phyloP scores from a whole-genome alignment of 768 basidiomycete genomes.

The Amanita muscaria region DNA sequence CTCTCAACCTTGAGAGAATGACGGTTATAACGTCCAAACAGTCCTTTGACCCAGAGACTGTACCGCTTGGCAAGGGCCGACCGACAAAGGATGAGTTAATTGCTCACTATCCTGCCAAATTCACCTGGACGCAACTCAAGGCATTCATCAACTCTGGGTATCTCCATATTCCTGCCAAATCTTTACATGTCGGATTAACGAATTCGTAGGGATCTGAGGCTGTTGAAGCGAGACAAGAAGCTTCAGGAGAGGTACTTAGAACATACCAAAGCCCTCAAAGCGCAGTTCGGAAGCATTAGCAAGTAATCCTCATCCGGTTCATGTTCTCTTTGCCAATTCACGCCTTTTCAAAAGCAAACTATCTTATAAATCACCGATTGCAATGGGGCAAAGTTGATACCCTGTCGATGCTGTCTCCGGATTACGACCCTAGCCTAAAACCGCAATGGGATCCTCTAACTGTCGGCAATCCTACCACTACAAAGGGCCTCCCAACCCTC shows the following conservation, averaged over 20 bases:
- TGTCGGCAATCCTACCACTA: slow-evolving; percentile 4
- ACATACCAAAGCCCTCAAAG: slow-evolving; percentile 48
- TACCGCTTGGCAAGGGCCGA: slow-evolving; percentile 45
- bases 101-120: slow-evolving; percentile 62
- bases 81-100: slow-evolving; percentile 63
- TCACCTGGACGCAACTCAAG: slow-evolving; percentile 70
- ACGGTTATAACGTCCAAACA: background rate
- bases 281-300: slow-evolving; percentile 62
- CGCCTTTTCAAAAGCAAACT: slow-evolving; percentile 41
- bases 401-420: slow-evolving; percentile 49
- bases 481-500: slow-evolving; percentile 20
- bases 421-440: slow-evolving; percentile 27
- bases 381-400: slow-evolving; percentile 71
- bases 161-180: slow-evolving; percentile 9
- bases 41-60: slow-evolving; percentile 15
- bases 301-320: slow-evolving; percentile 14
- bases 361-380: slow-evolving; percentile 57
- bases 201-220: slow-evolving; percentile 60
- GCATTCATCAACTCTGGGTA: slow-evolving; percentile 76
- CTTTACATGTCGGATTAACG: background rate
- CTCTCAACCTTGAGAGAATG: no score
- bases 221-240: slow-evolving; percentile 63
- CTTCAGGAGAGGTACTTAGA: slow-evolving; percentile 60
- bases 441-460: slow-evolving; percentile 3
- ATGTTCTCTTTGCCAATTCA: slow-evolving; percentile 1